phyloP scores from a whole-genome alignment of 768 basidiomycete genomes.

The Lepiota venenata region DNA sequence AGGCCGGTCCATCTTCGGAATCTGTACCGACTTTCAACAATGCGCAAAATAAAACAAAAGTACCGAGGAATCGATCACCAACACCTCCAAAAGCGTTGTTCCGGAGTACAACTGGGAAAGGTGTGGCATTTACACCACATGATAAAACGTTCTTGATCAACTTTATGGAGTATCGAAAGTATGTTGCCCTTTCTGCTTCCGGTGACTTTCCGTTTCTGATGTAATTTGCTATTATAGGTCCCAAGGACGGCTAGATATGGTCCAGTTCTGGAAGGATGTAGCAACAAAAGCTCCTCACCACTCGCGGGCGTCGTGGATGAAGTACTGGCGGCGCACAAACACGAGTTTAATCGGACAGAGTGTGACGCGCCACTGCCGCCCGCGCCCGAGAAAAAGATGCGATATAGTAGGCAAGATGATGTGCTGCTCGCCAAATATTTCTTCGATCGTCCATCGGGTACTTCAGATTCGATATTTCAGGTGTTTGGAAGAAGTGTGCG shows the following conservation, averaged over 20 bases:
- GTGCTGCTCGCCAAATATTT: conserved; percentile 77
- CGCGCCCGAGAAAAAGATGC: conserved; percentile 85
- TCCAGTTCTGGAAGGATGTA: conserved; percentile 33
- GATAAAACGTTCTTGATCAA: conserved; percentile 75
- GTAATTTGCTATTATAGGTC: conserved; percentile 16
- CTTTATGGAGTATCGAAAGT: conserved; percentile 79
- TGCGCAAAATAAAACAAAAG: conserved; percentile 15
- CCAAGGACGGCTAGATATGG: conserved; percentile 40
- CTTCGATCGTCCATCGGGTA: conserved; percentile 69
- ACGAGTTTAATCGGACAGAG: conserved; percentile 69
- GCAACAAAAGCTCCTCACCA: conserved; percentile 73
- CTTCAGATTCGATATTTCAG: conserved; percentile 83
- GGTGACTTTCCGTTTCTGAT: conserved; percentile 1
- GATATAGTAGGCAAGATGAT: conserved; percentile 79
- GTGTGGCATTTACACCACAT: conserved; percentile 84
- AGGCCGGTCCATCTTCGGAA: conserved; percentile 34
- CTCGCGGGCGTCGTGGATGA: conserved; percentile 93
- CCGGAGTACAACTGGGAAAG: conserved; percentile 86
- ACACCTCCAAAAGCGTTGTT: conserved; percentile 78
- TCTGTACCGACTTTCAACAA: conserved; percentile 38
- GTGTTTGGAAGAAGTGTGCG: conserved; percentile 68
- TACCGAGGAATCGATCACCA: conserved; percentile 63
- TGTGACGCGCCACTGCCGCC: conserved; percentile 67
- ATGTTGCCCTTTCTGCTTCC: neutral
- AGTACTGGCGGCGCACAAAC: conserved; percentile 86